These are phyloP conservation scores for Cyberlindnera lachancei DNA, from an alignment of 805 yeast genomes.

Conservation along the genomic window DNA sequence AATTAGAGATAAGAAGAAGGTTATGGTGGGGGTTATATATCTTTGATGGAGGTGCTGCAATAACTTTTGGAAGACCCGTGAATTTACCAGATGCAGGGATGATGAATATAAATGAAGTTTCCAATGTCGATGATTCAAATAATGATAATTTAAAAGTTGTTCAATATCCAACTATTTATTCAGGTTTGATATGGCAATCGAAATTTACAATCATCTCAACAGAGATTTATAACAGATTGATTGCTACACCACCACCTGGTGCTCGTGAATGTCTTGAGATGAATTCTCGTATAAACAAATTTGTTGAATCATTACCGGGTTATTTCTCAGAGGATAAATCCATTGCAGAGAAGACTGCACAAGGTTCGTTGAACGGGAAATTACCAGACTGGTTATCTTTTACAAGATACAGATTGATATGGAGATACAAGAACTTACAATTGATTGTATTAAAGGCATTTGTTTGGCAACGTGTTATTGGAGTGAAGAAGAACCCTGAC, in stretches of 20 bases:
- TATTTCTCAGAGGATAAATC: slow-evolving; percentile 38
- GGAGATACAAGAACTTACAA: slow-evolving; percentile 54
- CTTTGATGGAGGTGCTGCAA: slow-evolving; percentile 56
- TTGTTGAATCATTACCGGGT: slow-evolving; percentile 35
- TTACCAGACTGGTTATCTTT: slow-evolving; percentile 47
- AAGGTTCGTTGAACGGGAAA: slow-evolving; percentile 16
- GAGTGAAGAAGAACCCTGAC: slow-evolving; percentile 28
- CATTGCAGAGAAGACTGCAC: slow-evolving; percentile 19
- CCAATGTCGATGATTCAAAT: slow-evolving; percentile 38
- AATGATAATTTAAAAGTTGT: slow-evolving; percentile 16
- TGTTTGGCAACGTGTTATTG: slow-evolving; percentile 44
- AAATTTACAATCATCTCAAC: slow-evolving; percentile 40
- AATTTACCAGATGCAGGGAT: slow-evolving; percentile 39
- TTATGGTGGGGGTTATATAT: slow-evolving; percentile 64
- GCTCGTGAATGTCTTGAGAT: slow-evolving; percentile 43
- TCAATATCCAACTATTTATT: slow-evolving; percentile 44
- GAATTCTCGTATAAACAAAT: slow-evolving; percentile 35
- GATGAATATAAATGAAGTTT: slow-evolving; percentile 43
- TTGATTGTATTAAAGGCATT: slow-evolving; percentile 48
- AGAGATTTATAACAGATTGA: slow-evolving; percentile 39
- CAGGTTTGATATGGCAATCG: slow-evolving; percentile 50
- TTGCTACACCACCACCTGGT: slow-evolving; percentile 40
- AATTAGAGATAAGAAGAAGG: slow-evolving; percentile 49
- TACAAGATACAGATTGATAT: slow-evolving; percentile 43
- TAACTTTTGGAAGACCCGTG: slow-evolving; percentile 60